Base-by-base conservation (phyloP, 805 yeast genomes). In the Maudiozyma bulderi region DNA sequence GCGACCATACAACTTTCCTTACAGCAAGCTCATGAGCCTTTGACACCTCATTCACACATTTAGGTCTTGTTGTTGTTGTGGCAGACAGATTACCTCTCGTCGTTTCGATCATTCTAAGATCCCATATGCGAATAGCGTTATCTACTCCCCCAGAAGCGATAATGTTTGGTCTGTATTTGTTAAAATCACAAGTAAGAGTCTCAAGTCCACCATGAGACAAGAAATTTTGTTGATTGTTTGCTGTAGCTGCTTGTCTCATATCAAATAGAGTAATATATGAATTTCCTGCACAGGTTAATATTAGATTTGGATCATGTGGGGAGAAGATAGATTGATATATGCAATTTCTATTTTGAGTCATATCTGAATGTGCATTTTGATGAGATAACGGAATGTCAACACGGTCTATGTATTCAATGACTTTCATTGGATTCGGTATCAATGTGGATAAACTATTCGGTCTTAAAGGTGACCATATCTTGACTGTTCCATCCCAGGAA, bases 111-210 rank as follows among this genome's bases (percentile, higher is more conserved):
- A 82, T 84, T 52, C 98, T 73, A 43, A 86, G 65, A 63, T 91
- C 99, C 96, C 97, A 91, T 4, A 89, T 72, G 53, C 87, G 78
- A 43, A 90, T 77, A 26, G 82, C 70, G 60, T 86, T 86, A 63
- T 91, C 98, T 8, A 91, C 95, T n/a, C 96, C 95, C 3, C 87
- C 93, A 0, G 95, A 80, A 4, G 96, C 95, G 5, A 91, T 69
- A 0, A 88, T 77, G 2, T 82, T 75, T 1, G 88, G 76, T 58
- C 87, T 75, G 65, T 93, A 91, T 64, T 90, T 90, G 68, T 91
- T 93, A 82, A 89, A 90, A 70, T 91, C 98, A 52, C 89, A 77
- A 2, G 84, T 71, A 44, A 93, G 72, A 8, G 86, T 73, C 62
- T 91, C 98, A 45, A 86, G 73, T 1, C 95, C 95, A 14, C 81